Evolutionary conservation across 2,329 filamentous ascomycete species (phyloP).

Genomic region (Colletotrichum abscissum): DNA sequence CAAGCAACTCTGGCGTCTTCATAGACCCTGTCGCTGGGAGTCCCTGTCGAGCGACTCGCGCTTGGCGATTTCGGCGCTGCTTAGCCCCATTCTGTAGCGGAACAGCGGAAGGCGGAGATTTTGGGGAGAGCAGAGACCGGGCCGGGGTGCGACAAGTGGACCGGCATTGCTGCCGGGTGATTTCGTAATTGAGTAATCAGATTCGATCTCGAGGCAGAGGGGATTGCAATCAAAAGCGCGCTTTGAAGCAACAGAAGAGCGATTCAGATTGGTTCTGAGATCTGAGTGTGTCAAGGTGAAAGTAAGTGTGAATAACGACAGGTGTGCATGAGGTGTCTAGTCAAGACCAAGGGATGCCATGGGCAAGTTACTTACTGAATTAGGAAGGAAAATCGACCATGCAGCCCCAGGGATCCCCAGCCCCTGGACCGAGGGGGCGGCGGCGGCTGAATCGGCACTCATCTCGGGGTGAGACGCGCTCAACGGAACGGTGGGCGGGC

Average conservation of each 20-base stretch:
- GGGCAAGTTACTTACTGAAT: not conserved
- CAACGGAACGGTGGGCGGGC: not conserved
- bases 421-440: not conserved
- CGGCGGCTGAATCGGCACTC: not conserved
- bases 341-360: not conserved
- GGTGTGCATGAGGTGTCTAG: not conserved
- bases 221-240: not conserved
- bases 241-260: too few relatives aligned
- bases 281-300: not conserved
- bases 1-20: not conserved
- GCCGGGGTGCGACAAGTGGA: not conserved
- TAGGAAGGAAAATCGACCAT: not conserved
- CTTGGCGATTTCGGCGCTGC: constrained; percentile 1
- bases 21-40: not conserved
- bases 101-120: not conserved
- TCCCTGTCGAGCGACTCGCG: not conserved
- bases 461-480: not conserved
- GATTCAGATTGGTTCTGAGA: not conserved
- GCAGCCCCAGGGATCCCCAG: not conserved
- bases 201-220: not conserved
- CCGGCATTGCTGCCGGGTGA: not conserved
- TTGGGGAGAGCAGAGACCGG: not conserved
- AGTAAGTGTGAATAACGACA: not conserved
- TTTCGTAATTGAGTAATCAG: not conserved
- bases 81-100: constrained; percentile 12